Evolutionary conservation across 2,329 filamentous ascomycete genomes (phyloP), one percentile per base, ranked within the genome.

Genomic region (Paracoccidioides lutzii): DNA sequence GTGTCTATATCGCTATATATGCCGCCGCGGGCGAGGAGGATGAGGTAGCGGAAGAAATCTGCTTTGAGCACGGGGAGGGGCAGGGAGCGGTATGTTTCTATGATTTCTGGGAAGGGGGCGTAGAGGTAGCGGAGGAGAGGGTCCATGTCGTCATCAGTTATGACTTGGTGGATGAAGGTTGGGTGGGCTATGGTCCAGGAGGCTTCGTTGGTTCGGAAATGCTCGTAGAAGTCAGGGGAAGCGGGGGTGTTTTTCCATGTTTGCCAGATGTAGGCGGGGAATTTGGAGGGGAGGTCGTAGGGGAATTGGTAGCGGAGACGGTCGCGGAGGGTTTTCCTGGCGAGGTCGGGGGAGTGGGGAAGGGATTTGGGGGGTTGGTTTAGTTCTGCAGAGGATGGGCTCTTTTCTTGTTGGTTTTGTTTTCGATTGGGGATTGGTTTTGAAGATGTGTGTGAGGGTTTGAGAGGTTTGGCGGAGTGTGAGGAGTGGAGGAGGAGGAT

Each of bases 191-290:
- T 79, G 7, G 88, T 85, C 93, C 93, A 98, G 59, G 87, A 90
- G 12, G 88, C 87, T 73, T 97, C 93, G 58, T 89, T 80, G 49
- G 87, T 82, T 59, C 90, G 84, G 67, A 95, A 90, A 22, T 77
- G 74, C 59, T 85, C 81, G 9, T 72, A 73, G 67, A 98, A 98
- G 59, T 87, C 78, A 52, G 81, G 78, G 28, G 88, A 86, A 1
- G 84, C 80, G 0, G 91, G 90, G 0, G 83, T 87, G 66, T 82
- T 85, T 71, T 94, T 96, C 93, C 93, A 98, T 12, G 93, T 98
- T 77, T 98, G 93, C 93, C 93, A 98, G 67, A 98, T 94, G 76
- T 95, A 97, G 56, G 90, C 90, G 3, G 93, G 93, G 70, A 97
- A 97, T 70, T 91, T 95, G 63, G 78, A 73, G 66, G 90, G 83